Percentiles rank a stretch among this genome's conserved stretches.
Conservation (phyloP, 1,139 yeast species). For the Blastobotrys illinoisensis region DNA sequence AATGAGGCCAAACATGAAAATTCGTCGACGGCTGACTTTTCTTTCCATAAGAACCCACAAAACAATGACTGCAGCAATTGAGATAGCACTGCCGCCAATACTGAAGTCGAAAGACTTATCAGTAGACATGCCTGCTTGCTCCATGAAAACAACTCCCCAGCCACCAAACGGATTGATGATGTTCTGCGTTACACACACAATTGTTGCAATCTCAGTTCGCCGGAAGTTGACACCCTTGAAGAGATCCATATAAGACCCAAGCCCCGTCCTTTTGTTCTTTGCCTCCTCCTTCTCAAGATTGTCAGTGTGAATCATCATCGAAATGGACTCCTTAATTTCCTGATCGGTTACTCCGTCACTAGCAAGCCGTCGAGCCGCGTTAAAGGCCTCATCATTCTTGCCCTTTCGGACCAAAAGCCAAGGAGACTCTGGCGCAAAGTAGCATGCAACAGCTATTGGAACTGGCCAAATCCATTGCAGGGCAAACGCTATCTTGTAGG, state of each 20-base stretch:
- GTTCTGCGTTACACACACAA: constrained; percentile 41
- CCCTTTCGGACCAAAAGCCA: constrained; percentile 46
- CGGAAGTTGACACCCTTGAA: constrained; percentile 45
- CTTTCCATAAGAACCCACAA: constrained; percentile 12
- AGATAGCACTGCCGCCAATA: constrained; percentile 22
- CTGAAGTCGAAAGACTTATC: constrained; percentile 15
- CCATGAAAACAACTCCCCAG: constrained; percentile 17
- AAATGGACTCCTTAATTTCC: no score
- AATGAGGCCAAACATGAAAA: constrained; percentile 43
- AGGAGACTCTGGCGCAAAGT: constrained; percentile 54
- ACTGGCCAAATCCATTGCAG: constrained; percentile 60
- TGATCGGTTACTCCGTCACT: no score
- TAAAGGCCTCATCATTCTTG: no score
- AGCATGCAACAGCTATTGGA: constrained; percentile 45
- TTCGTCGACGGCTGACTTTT: constrained; percentile 43
- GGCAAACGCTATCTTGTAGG: constrained; percentile 45
- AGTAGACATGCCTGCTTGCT: constrained; percentile 17
- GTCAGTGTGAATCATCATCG: constrained; percentile 36
- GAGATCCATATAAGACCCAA: constrained; percentile 42
- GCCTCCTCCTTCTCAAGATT: constrained; percentile 38
- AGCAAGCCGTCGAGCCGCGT: constrained; percentile 31
- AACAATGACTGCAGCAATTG: constrained; percentile 15
- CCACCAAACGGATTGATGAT: constrained; percentile 26
- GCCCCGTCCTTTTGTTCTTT: constrained; percentile 28
- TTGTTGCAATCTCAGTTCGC: constrained; percentile 44